Base-by-base conservation (phyloP, 495 filamentous ascomycete genomes). In the Talaromyces thailandensis region DNA sequence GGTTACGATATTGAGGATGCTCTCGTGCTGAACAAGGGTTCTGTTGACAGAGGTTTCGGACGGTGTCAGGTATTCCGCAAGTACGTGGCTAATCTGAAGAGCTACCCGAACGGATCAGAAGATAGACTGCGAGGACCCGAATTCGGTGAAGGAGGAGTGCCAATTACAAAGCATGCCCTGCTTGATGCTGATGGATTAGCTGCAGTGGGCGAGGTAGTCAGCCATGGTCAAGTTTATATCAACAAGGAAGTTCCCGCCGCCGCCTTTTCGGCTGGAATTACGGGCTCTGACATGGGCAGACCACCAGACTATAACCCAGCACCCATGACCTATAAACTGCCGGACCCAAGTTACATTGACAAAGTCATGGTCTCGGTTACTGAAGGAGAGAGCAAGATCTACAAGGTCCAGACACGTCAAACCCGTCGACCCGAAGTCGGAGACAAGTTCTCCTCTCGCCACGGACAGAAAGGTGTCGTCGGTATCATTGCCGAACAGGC, bases 1-100 rank as follows among this genome's bases (percentile, higher is more conserved):
- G 94, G 94, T 14, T 99, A 99, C 74, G 95, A 99, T 85, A 98
- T 98, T 69, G 94, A 99, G 79, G 94, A 99, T 79, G 95, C 94
- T 14, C 81, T 99, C 5, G 93, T 99, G 2, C 70, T 99, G 62
- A 99, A 98, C 80, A 96, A 96, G 77, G 91, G 91, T 28, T 96
- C 91, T 1, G 86, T 88, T 45, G 94, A 99, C 70, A 84, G 94
- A 64, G 95, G 94, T 6, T 98, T 97, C 65, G 95, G 94, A 32
- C 86, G 94, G 16, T 96, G 93, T 70, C 95, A 98, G 68, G 95
- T 99, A 7, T 94, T 96, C 81, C 86, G 88, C 57, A 95, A 92
- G 68, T 92, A 95, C 65, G 80, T 85, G 14, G 86, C 89, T 1
- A 86, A 88, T 56, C 75, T 96, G 31, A 86, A 85, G 66, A 89